These are phyloP conservation scores for Podaxis mareebaensis DNA, from an alignment of 768 basidiomycete genomes.

Conservation along the genomic window DNA sequence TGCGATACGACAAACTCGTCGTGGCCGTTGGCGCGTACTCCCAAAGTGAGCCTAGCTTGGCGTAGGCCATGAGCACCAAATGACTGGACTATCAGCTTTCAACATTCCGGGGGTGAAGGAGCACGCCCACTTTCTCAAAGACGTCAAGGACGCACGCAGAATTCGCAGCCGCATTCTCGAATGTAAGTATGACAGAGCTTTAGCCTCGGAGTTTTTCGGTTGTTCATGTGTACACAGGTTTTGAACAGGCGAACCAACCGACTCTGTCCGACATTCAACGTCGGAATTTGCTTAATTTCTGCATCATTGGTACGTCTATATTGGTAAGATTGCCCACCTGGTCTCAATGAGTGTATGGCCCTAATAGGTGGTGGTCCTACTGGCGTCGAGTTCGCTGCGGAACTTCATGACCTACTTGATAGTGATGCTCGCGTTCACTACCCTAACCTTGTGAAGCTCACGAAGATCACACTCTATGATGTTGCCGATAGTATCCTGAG, in stretches of 20 bases:
- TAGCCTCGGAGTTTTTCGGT: background rate
- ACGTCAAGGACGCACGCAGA: conserved; percentile 70
- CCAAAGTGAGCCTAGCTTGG: conserved; percentile 55
- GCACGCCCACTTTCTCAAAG: conserved; percentile 80
- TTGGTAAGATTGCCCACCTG: background rate
- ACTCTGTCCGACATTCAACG: conserved; percentile 73
- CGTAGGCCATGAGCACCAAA: background rate
- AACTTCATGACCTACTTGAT: conserved; percentile 75
- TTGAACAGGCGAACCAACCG: conserved; percentile 87
- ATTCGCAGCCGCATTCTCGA: conserved; percentile 77
- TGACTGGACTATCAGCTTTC: conserved; percentile 43
- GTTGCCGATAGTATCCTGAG: conserved; percentile 78
- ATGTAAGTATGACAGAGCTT: conserved; percentile 39
- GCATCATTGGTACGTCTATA: conserved; percentile 67
- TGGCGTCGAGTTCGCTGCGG: conserved; percentile 83
- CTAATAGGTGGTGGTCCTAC: conserved; percentile 69
- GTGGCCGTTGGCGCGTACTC: conserved; percentile 85
- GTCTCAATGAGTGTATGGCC: background rate
- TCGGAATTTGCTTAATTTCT: conserved; percentile 78
- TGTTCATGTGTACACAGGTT: conserved; percentile 42
- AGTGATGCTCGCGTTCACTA: conserved; percentile 64
- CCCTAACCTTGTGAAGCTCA: conserved; percentile 60
- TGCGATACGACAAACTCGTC: conserved; percentile 80
- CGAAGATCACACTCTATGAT: conserved; percentile 79
- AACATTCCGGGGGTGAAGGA: conserved; percentile 77